Evolutionary conservation across 2,329 filamentous ascomycete genomes (phyloP).

Genomic region (Cladophialophora immunda): DNA sequence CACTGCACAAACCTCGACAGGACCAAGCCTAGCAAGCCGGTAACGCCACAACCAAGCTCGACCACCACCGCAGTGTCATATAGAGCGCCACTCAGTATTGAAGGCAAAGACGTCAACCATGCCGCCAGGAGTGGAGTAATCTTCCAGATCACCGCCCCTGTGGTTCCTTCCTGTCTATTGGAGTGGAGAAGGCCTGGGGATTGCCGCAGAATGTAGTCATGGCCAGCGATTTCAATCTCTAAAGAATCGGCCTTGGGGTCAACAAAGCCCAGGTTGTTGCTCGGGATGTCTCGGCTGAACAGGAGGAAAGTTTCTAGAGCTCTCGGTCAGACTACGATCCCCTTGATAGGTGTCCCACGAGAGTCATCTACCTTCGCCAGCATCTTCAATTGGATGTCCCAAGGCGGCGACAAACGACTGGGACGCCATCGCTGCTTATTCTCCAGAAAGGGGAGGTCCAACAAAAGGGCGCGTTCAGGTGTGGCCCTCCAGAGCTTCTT

Average conservation of each 20-base stretch:
- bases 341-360: too few species aligned
- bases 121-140: constrained; percentile 83
- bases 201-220: constrained; percentile 80
- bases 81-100: constrained; percentile 71
- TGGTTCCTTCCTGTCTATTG: constrained; percentile 74
- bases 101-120: constrained; percentile 74
- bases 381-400: constrained; percentile 43
- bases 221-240: constrained; percentile 72
- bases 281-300: constrained; percentile 78
- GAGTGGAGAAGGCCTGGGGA: constrained; percentile 84
- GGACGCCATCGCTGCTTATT: constrained; percentile 20
- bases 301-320: constrained; percentile 82
- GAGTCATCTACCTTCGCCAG: constrained; percentile 64
- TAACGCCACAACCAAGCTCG: constrained; percentile 89
- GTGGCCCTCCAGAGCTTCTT: not conserved
- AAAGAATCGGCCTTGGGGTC: constrained; percentile 73
- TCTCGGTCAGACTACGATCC: constrained; percentile 19
- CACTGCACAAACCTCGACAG: constrained; percentile 66
- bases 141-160: constrained; percentile 90
- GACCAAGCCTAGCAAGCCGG: constrained; percentile 77
- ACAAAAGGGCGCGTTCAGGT: not conserved
- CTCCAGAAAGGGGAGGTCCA: not conserved
- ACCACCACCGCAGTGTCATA: constrained; percentile 67
- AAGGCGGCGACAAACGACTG: constrained; percentile 27
- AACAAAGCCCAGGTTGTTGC: constrained; percentile 84